These are phyloP conservation scores for Setaria viridis DNA, from an alignment of 202 grass and related monocot genomes.

Conservation along the genomic window DNA sequence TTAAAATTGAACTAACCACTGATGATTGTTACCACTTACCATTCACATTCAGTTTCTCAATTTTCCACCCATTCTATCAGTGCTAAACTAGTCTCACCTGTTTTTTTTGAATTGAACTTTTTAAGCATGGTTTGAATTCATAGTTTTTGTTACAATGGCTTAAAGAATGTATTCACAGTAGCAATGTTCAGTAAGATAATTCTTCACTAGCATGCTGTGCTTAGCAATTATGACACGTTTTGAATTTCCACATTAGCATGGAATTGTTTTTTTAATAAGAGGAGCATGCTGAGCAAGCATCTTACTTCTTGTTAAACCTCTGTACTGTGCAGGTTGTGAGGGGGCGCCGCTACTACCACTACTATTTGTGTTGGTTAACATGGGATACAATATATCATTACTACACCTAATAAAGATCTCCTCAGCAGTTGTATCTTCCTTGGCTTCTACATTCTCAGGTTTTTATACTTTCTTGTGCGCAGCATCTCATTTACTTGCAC, in stretches of 20 bases:
- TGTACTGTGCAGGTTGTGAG: slow-evolving; percentile 80
- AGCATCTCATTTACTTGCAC: slow-evolving; percentile 17
- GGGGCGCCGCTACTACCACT: slow-evolving; percentile 86
- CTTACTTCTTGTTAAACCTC: slow-evolving; percentile 37
- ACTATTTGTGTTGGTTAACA: slow-evolving; percentile 95
- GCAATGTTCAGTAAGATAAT: neutral
- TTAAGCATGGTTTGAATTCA: neutral
- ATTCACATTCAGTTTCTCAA: slow-evolving; percentile 27
- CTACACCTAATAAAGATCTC: slow-evolving; percentile 88
- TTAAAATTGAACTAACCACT: slow-evolving; percentile 5
- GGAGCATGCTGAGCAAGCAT: slow-evolving; percentile 18
- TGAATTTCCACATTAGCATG: neutral
- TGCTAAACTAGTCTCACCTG: neutral
- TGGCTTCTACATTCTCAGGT: slow-evolving; percentile 99
- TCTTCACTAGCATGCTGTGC: neutral
- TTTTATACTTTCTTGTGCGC: slow-evolving; percentile 22
- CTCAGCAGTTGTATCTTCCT: slow-evolving; percentile 88
- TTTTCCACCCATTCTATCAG: neutral
- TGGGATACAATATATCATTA: slow-evolving; percentile 94
- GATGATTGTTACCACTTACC: neutral
- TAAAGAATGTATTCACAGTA: neutral
- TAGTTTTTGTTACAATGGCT: slow-evolving; percentile 9
- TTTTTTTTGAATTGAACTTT: slow-evolving; percentile 34
- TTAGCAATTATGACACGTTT: slow-evolving; percentile 28
- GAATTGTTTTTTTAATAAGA: neutral